These are phyloP conservation scores for Coemansia sp. DNA, from an alignment of 192 early-diverging fungal genomes.

Conservation along the genomic window DNA sequence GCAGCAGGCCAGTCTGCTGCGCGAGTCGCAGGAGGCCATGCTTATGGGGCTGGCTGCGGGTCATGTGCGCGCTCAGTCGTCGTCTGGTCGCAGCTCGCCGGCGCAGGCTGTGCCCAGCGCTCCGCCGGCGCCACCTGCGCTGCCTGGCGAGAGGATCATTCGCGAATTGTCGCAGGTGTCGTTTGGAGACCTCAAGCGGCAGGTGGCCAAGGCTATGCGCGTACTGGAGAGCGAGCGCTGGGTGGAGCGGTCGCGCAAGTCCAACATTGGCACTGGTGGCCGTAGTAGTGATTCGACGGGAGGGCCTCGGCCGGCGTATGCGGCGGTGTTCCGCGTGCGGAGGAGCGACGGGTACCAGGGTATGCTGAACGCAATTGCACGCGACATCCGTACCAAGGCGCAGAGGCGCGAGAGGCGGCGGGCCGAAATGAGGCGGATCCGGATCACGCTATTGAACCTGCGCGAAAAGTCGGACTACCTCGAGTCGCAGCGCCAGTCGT, in stretches of 20 bases:
- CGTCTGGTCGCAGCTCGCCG: constrained; percentile 44
- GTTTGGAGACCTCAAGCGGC: constrained; percentile 77
- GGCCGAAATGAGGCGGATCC: constrained; percentile 69
- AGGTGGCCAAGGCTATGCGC: constrained; percentile 77
- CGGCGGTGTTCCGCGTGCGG: constrained; percentile 48
- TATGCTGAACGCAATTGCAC: constrained; percentile 88
- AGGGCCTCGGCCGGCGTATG: constrained; percentile 42
- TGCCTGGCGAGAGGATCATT: constrained; percentile 51
- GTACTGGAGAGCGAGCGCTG: constrained; percentile 73
- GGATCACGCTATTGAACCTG: constrained; percentile 77
- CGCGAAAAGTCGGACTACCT: constrained; percentile 81
- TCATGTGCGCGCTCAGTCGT: constrained; percentile 19
- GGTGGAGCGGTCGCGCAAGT: constrained; percentile 58
- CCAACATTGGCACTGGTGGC: constrained; percentile 52
- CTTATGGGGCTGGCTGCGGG: constrained; percentile 12
- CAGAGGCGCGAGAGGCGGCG: constrained; percentile 72
- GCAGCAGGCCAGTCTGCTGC: constrained; percentile 42
- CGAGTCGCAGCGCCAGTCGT: constrained; percentile 83
- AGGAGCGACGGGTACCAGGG: constrained; percentile 84
- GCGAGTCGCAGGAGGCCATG: constrained; percentile 46
- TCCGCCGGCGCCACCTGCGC: constrained; percentile 39
- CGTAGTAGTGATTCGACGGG: neutral
- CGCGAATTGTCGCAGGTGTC: constrained; percentile 60
- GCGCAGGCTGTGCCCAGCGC: constrained; percentile 11
- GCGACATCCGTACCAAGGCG: constrained; percentile 91